Percentiles rank a stretch among this genome's conserved stretches.
These are phyloP conservation scores for Porpolomopsis calyptriformis DNA, from an alignment of 768 basidiomycete species.

Conservation along the genomic window DNA sequence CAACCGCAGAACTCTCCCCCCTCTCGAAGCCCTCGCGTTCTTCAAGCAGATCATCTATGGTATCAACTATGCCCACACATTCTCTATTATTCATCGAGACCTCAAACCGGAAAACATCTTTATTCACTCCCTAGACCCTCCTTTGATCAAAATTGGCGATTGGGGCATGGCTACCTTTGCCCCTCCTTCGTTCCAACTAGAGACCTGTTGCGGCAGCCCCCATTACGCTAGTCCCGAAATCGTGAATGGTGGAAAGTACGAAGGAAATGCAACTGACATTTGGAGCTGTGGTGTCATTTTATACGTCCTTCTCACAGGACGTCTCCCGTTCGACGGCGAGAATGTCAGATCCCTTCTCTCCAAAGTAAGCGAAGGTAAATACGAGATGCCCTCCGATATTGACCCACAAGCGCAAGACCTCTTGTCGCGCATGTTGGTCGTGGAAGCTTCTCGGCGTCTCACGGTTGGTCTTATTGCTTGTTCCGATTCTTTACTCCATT, in stretches of 20 bases:
- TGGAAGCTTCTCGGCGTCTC: conserved; percentile 71
- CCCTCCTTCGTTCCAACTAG: conserved; percentile 70
- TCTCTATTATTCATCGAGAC: conserved; percentile 96
- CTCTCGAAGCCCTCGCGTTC: conserved; percentile 76
- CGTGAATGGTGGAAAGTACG: conserved; percentile 81
- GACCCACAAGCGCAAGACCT: conserved; percentile 81
- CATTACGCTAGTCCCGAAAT: conserved; percentile 98
- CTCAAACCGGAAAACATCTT: conserved; percentile 97
- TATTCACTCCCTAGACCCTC: conserved; percentile 70
- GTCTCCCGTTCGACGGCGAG: conserved; percentile 91
- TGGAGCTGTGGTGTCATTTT: conserved; percentile 97
- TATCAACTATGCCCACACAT: conserved; percentile 92
- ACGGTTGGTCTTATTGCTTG: conserved; percentile 41
- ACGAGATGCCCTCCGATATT: conserved; percentile 70
- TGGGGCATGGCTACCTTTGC: conserved; percentile 99
- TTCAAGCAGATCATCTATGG: conserved; percentile 95
- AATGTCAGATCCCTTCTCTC: conserved; percentile 63
- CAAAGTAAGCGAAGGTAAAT: conserved; percentile 83
- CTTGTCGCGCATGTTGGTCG: conserved; percentile 76
- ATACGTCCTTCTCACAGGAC: conserved; percentile 79
- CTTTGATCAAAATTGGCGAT: conserved; percentile 90
- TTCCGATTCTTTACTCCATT: conserved; percentile 1
- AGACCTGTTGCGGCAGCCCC: conserved; percentile 93
- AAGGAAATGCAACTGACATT: conserved; percentile 85
- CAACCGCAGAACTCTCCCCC: conserved; percentile 70